Evolutionary conservation across 768 basidiomycete species (phyloP).

Genomic region (Panus rudis): DNA sequence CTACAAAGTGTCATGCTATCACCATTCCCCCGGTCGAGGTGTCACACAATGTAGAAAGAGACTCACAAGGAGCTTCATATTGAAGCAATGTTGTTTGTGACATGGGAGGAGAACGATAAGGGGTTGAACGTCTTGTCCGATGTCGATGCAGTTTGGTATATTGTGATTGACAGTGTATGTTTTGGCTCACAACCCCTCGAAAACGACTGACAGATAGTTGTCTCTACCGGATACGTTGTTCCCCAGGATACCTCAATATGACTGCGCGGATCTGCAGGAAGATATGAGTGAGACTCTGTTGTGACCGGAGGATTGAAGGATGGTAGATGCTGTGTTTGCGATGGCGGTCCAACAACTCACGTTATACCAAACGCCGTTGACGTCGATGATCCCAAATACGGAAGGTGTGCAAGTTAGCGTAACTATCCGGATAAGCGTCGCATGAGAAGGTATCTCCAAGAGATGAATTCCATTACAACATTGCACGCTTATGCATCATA

Average conservation of each 20-base stretch:
- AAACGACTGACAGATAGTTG: background rate
- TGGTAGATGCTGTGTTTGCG: too few relatives aligned
- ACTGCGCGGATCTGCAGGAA: background rate
- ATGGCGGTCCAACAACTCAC: too few relatives aligned
- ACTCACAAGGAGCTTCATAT: constrained; percentile 26
- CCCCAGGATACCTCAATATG: background rate
- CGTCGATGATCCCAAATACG: too few relatives aligned
- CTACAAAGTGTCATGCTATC: constrained; percentile 28
- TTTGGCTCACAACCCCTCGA: background rate
- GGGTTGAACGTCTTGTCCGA: background rate
- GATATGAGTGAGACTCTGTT: too few relatives aligned
- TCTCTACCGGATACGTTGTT: background rate
- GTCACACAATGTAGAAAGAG: background rate
- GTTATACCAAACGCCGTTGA: too few relatives aligned
- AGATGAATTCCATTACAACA: too few relatives aligned
- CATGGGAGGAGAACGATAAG: constrained; percentile 8
- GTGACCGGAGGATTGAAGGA: too few relatives aligned
- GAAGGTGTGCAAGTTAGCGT: too few relatives aligned
- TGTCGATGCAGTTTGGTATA: background rate
- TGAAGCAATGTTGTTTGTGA: constrained; percentile 22
- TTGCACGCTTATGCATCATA: too few relatives aligned
- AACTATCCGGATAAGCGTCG: too few relatives aligned
- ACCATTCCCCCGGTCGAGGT: background rate
- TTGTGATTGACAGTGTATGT: background rate
- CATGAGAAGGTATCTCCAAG: too few relatives aligned